Base-by-base conservation (phyloP, 768 basidiomycete species). In the Lactifluus hygrophoroides region DNA sequence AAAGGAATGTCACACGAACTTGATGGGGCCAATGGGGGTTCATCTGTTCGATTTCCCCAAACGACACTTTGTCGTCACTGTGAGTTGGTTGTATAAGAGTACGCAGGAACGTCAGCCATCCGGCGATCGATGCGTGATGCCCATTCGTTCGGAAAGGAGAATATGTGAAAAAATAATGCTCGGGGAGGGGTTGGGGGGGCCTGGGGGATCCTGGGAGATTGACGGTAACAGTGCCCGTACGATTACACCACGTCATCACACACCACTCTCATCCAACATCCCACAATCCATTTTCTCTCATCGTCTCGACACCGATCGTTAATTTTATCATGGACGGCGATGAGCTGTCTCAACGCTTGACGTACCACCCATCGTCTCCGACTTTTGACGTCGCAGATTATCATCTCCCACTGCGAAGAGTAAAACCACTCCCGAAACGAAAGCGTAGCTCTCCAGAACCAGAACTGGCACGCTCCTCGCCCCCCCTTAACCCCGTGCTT, bases 341-440 rank as follows among this genome's bases (percentile, higher is more conserved):
- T 34, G 56, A 54, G 57, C 40, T 48, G 47, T 59, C 57, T 48
- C 60, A 35, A 34, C 56, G 47, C 46, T 30, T 61, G 25, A 47
- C 42, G 30, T 40, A 61, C 51, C 21, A 37, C 21, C 51, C 60
- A 21, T 61, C 60, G 34, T 61, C 60, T 42, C 35, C 54, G 38
- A 13, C 11, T 5, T 83, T 84, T 74, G 85, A 86, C 72, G 73
- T 77, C 56, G 78, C 83, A 63, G 84, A 85, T 66, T 80, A 83
- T 68, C 79, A 83, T 68, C 80, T 81, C 43, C 70, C 79, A 38
- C 72, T 82, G 52, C 77, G 88, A 64, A 76, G 83, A 62, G 78
- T 89, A 66, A 90, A 88, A 68, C 88, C 89, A 40, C 77, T 89
- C 42, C 88, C 89, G 27, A 89, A 88, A 73, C 80, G 88, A 64